Conservation (phyloP, 1,284 basidiomycete genomes). For the Pseudomicrostroma phylloplanum region DNA sequence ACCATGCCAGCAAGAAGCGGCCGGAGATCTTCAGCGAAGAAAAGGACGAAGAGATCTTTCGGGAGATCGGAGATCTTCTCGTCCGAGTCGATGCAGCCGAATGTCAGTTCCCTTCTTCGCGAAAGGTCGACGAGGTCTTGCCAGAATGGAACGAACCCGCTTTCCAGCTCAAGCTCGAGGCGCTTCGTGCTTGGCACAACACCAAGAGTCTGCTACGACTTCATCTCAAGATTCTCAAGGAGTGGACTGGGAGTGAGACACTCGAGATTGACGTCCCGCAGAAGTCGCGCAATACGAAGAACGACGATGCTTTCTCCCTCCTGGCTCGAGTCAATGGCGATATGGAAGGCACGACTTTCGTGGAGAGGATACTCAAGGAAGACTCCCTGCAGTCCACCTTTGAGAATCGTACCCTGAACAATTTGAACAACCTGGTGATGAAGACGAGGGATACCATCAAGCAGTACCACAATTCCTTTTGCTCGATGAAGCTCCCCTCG, state of each 20-base stretch:
- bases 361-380: conserved; percentile 91
- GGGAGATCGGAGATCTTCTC: conserved; percentile 33
- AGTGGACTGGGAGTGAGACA: conserved; percentile 44
- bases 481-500: conserved; percentile 79
- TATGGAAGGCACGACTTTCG: conserved; percentile 57
- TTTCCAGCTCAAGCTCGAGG: conserved; percentile 38
- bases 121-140: conserved; percentile 31
- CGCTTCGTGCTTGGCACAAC: conserved; percentile 48
- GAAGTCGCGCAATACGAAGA: background rate
- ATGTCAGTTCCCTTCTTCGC: conserved; percentile 43
- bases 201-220: conserved; percentile 32
- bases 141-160: conserved; percentile 38
- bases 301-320: background rate
- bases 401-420: conserved; percentile 83
- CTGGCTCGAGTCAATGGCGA: conserved; percentile 10
- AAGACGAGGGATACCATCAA: conserved; percentile 83
- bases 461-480: conserved; percentile 66
- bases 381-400: conserved; percentile 89
- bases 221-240: conserved; percentile 39
- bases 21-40: background rate
- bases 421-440: conserved; percentile 76
- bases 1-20: background rate
- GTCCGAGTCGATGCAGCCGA: conserved; percentile 39
- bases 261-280: conserved; percentile 29
- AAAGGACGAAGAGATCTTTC: conserved; percentile 22